Evolutionary conservation across 2,329 filamentous ascomycete genomes (phyloP), one percentile per base, ranked within the genome.

Genomic region (Thelonectria discophora): DNA sequence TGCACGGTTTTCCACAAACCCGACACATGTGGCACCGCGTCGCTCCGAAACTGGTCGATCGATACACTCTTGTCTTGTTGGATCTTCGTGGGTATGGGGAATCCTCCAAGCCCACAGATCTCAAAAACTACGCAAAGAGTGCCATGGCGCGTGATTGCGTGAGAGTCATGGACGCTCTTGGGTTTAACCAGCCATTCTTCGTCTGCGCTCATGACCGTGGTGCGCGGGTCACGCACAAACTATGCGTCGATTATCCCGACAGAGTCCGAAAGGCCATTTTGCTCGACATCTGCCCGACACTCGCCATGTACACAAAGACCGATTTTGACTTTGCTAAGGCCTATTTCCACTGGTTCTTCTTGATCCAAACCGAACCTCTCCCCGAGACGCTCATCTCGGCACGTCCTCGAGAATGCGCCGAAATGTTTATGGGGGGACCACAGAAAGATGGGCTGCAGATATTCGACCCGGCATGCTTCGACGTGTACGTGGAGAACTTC

Each of bases 271-370:
- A 74, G 56, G 74, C 77, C 0, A 78, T 85, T 42, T 62, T 85
- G 1, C 74, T 85, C 2, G 84, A 86, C 58, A 84, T 87, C 45
- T 83, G 81, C 42, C 86, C 85, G 2, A 87, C 84, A 0, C 77
- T 84, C 11, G 78, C 78, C 6, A 86, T 86, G 81, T 87, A 81
- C 73, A 74, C 75, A 50, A 72, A 78, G 15, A 79, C 79, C 3
- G 65, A 79, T 53, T 65, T 76, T 5, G 72, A 73, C 0, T 82
- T 85, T 60, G 81, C 83, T 1, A 76, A 75, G 27, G 77, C 78
- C 0, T 87, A 86, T 70, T 87, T 82, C 66, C 85, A 88, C 72
- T 88, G 85, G 84, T 86, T 85, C 54, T 82, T 87, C 64, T 77
- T 87, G 18, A 83, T 86, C 9, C 85, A 88, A 68, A 70, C 75